Evolutionary conservation across 192 early-diverging fungal genomes (phyloP).

Genomic region (Chytriomyces sp.): DNA sequence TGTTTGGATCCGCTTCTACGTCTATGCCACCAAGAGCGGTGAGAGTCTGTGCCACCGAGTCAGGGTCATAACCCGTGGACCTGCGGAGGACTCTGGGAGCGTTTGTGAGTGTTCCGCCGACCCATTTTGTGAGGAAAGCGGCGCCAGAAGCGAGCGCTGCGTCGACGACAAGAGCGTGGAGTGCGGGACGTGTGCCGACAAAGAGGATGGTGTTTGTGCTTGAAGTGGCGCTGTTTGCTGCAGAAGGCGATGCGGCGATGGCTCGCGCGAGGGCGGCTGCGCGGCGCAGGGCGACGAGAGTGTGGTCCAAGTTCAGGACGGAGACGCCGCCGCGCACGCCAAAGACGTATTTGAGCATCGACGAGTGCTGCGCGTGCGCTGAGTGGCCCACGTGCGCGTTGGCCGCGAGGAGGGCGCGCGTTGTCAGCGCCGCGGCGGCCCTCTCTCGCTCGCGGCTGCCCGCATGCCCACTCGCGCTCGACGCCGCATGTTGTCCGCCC

Average conservation of each 20-base stretch:
- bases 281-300: conserved; percentile 78
- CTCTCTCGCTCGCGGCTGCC: neutral
- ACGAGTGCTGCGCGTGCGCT: conserved; percentile 72
- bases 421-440: neutral
- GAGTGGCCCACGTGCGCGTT: conserved; percentile 90
- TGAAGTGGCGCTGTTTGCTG: too few relatives aligned
- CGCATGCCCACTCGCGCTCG: neutral
- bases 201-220: conserved; percentile 85
- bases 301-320: conserved; percentile 94
- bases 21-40: conserved; percentile 1
- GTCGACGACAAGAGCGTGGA: conserved; percentile 67
- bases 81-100: conserved; percentile 68
- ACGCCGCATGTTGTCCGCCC: neutral
- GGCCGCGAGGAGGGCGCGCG: conserved; percentile 63
- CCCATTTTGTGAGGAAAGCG: conserved; percentile 84
- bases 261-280: conserved; percentile 73
- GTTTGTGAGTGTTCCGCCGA: conserved; percentile 89
- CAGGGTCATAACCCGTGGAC: conserved; percentile 47
- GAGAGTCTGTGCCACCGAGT: conserved; percentile 39
- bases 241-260: conserved; percentile 59
- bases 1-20: conserved; percentile 35
- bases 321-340: conserved; percentile 86
- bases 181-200: conserved; percentile 74
- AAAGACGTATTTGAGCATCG: conserved; percentile 85
- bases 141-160: conserved; percentile 76